A percentile compares a stretch with the other conserved stretches of the same genome.
phyloP scores from a whole-genome alignment of 805 yeast genomes.

The Wickerhamiella alocasiicola region DNA sequence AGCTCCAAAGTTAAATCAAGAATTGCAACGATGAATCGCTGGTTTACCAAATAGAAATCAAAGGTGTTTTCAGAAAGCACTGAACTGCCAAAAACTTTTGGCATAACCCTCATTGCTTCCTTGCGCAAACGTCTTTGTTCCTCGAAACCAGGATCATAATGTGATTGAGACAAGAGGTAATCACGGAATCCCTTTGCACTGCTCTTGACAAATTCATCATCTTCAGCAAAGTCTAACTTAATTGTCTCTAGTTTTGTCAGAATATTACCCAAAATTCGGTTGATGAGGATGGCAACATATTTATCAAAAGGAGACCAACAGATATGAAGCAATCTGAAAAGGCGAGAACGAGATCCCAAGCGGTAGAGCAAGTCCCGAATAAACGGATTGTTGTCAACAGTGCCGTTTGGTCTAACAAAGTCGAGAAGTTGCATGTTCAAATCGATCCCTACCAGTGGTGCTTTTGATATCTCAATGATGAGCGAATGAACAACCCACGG shows the following conservation, averaged over 20 bases:
- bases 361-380: constrained; percentile 8
- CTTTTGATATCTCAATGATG: constrained; percentile 3
- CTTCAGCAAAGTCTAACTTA: background rate
- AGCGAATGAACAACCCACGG: constrained; percentile 7
- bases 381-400: constrained; percentile 2
- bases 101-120: background rate
- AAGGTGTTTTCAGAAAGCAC: background rate
- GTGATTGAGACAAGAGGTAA: constrained; percentile 1
- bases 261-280: background rate
- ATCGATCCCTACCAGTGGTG: no score
- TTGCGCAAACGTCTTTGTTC: constrained; percentile 5
- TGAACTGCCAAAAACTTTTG: constrained; percentile 1
- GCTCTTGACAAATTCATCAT: background rate
- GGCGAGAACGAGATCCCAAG: background rate
- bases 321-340: background rate
- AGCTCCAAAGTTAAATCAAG: constrained; percentile 6
- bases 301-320: constrained; percentile 1
- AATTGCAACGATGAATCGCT: constrained; percentile 2
- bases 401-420: background rate
- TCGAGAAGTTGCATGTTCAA: background rate
- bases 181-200: background rate
- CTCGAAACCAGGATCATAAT: constrained; percentile 1
- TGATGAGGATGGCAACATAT: background rate
- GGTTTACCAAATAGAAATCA: constrained; percentile 7
- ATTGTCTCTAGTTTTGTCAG: background rate